Evolutionary conservation across 768 basidiomycete species (phyloP).

Genomic region (Mycena alexandri): DNA sequence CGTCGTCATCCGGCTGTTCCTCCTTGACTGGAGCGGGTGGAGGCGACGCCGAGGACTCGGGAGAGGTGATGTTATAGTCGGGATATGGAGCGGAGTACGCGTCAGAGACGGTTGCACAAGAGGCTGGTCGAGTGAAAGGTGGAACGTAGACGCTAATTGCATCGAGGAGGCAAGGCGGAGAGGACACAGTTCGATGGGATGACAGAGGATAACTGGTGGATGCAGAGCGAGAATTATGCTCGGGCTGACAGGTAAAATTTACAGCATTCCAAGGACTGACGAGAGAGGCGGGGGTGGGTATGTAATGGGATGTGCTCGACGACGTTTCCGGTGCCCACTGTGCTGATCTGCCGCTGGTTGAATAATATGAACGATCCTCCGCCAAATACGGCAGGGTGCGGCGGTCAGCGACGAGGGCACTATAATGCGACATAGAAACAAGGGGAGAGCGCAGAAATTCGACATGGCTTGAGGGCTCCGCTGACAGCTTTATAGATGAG

Average conservation of each 20-base stretch:
- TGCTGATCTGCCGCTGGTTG: conserved; percentile 25
- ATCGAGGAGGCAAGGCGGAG: conserved; percentile 27
- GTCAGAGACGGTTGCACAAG: conserved; percentile 22
- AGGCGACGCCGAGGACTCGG: conserved; percentile 17
- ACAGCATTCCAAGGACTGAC: conserved; percentile 27
- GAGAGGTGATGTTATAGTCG: conserved; percentile 9
- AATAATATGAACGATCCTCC: conserved; percentile 29
- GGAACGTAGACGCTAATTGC: conserved; percentile 25
- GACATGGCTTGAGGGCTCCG: not conserved
- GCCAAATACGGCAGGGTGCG: conserved; percentile 23
- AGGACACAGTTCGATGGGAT: conserved; percentile 2
- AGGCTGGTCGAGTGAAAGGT: conserved; percentile 25
- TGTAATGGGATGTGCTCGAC: conserved; percentile 28
- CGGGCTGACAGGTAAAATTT: conserved; percentile 32
- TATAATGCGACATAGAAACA: conserved; percentile 22
- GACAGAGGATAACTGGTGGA: conserved; percentile 17
- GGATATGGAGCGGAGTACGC: conserved; percentile 23
- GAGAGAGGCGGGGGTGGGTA: conserved; percentile 34
- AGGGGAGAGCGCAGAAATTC: not conserved
- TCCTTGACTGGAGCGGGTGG: conserved; percentile 37
- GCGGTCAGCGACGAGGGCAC: conserved; percentile 19
- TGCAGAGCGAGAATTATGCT: conserved; percentile 35
- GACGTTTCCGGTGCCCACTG: conserved; percentile 21
- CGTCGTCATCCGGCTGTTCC: conserved; percentile 55
- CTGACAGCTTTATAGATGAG: conserved; percentile 21